Evolutionary conservation across 2,329 filamentous ascomycete genomes (phyloP), one percentile per base, ranked within the genome.

Genomic region (Thermoascus crustaceus): DNA sequence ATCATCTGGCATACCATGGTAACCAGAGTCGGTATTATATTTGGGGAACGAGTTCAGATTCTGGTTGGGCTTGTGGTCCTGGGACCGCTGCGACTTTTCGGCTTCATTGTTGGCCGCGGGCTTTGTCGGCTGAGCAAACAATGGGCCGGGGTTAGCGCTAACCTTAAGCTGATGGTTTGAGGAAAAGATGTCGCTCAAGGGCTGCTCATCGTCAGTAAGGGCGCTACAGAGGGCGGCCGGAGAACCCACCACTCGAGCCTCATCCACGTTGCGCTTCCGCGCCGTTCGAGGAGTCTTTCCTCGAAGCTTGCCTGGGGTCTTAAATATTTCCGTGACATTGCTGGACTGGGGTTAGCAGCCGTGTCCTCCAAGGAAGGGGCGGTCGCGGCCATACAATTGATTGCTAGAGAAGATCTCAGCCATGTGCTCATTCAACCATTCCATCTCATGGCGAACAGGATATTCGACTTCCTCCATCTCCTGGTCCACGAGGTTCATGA

Each of bases 351-450:
- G 45, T 65, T 43, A 66, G 61, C 44, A 46, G 35, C 40, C 22
- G 14, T 10, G 10, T 34, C 36, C 35, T 42, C 17, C 33, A 39
- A 17, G 23, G 9, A 25, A 16, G 37, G 20, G 33, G 33, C 26
- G 38, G 43, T 42, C 37, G 39, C 40, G 8, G 20, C 13, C 39
- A 53, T 76, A 95, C 91, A 87, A 76, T 63, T 88, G 78, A 54
- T 87, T 83, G 50, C 82, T 79, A 52, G 80, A 82, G 58, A 96
- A 94, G 53, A 98, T 85, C 44, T 94, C 86, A 32, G 78, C 78
- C 89, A 98, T 95, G 61, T 98, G 91, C 66, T 96, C 91, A 55
- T 98, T 96, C 50, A 98, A 71, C 91, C 91, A 98, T 58, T 96
- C 88, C 54, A 96, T 69, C 60, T 98, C 91, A 63, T 96, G 94